Base-by-base conservation (phyloP, 1,284 basidiomycete species). In the Caloboletus firmus region DNA sequence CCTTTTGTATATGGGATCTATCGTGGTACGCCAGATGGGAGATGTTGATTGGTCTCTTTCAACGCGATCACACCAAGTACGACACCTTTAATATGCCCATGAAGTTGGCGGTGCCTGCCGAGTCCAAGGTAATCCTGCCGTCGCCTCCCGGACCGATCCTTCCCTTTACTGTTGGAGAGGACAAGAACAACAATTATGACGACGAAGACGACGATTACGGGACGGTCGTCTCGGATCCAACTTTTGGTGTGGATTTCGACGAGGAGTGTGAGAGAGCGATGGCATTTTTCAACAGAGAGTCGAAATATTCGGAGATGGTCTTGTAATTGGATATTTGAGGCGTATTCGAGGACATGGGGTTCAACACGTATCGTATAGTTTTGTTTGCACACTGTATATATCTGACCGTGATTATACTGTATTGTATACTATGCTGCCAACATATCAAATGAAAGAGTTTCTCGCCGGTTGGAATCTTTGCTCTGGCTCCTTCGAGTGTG, bases 121-220 rank as follows among this genome's bases (percentile, higher is more conserved):
- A 53, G 42, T 17, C 42, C n/a, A 39, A 26, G 43, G 22, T 13
- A 31, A 3, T 30, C 13, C 34, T 42, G 1, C 2, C 31, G n/a
- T n/a, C 45, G 11, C 49, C 49, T 36, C 44, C 65, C 0, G 18
- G 3, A 20, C 56, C 35, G 13, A 50, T 55, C 18, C 56, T 64
- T 39, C 44, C 28, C n/a, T 61, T 59, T 34, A 40, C 42, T 26
- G n/a, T 58, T 3, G 56, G 35, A 34, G 55, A 26, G 6, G 54
- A 51, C 2, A 51, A 52, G 7, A 24, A 54, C 1, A 39, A 49
- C 4, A 43, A 55, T 5, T 49, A 37, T 2, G 59, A 58, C 0
- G 68, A 67, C 2, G 65, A 68, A 1, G 69, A 72, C 26, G 62
- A 66, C 0, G 66, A 69, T 42, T 72, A 72, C 5, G 69, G 68